Base-by-base conservation (phyloP, 148 eudicot genomes). In the Pharnaceum exiguum region DNA sequence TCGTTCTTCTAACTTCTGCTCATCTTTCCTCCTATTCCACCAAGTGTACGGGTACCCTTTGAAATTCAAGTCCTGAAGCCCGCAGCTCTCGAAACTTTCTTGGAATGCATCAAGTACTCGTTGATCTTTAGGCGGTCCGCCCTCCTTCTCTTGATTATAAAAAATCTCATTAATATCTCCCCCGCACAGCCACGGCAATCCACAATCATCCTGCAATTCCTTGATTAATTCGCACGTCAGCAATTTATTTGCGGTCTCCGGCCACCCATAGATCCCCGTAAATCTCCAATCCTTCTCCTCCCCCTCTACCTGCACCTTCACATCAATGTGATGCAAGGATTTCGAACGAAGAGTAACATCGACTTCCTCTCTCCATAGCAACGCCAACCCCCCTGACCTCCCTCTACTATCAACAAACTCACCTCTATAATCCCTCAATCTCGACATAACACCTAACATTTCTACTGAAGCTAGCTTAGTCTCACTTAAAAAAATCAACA, bases 181-280 rank as follows among this genome's bases (percentile, higher is more conserved):
- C 3, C 28, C 46, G 9, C 30, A 25, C 2, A 40, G 0, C 61
- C 61, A 39, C 3, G 21, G 47, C 6, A 24, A 10, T 7, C 6
- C 12, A 5, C 1, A 3, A n/a, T 10, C 33, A 17, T n/a, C 13
- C 2, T 3, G 1, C 6, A 24, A 23, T n/a, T 5, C 2, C 12
- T 0, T 13, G 3, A 40, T n/a, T 0, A 15, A 5, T 0, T 15
- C 22, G 19, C 21, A 57, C 3, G 35, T 17, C 1, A 10, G 9
- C 7, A 7, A 0, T 2, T 26, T 57, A 3, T 13, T 11, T 12
- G 4, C 2, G 4, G 17, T n/a, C 36, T 15, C 22, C 3, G 36
- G 36, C 28, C 23, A 57, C 5, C 61, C 61, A n/a, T 57, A 57
- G 1, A 57, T 15, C 0, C 48, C 61, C 0, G 48, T 26, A 40